These are phyloP conservation scores for Rhizodiscina lignyota DNA, from an alignment of 495 filamentous ascomycete genomes.

Conservation along the genomic window DNA sequence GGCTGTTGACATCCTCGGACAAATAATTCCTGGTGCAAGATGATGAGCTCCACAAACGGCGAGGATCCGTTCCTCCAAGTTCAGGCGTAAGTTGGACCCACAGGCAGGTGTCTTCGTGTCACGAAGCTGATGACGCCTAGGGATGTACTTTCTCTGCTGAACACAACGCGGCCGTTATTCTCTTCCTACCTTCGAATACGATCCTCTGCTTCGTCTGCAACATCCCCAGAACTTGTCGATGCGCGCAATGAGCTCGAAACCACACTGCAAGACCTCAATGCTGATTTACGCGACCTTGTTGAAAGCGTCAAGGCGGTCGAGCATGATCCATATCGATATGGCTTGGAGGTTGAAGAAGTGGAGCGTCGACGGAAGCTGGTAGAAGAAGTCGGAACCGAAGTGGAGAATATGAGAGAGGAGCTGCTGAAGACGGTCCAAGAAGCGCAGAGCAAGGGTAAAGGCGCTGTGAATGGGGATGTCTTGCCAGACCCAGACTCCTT, in stretches of 20 bases:
- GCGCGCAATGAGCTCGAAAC: conserved; percentile 67
- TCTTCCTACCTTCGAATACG: conserved; percentile 92
- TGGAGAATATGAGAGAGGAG: conserved; percentile 79
- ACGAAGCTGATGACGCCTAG: conserved; percentile 1
- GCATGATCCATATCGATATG: conserved; percentile 75
- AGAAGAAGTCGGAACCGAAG: conserved; percentile 71
- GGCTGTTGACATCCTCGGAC: too few relatives aligned
- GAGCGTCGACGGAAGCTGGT: conserved; percentile 66
- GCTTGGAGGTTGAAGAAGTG: conserved; percentile 71
- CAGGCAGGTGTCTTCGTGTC: conserved; percentile 1
- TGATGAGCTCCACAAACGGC: too few relatives aligned
- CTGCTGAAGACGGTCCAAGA: conserved; percentile 36
- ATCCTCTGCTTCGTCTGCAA: conserved; percentile 51
- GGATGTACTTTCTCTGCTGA: conserved; percentile 72
- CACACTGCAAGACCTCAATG: conserved; percentile 56
- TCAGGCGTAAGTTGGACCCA: conserved; percentile 44
- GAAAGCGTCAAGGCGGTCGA: conserved; percentile 81
- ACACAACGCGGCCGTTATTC: conserved; percentile 68
- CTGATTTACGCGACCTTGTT: conserved; percentile 78
- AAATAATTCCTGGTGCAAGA: too few relatives aligned
- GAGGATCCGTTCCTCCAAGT: conserved; percentile 88
- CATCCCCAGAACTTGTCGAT: conserved; percentile 72
- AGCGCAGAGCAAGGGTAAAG: conserved; percentile 18
- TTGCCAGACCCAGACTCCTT: conserved; percentile 63
- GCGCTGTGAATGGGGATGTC: conserved; percentile 21